Evolutionary conservation across 257 asterid genomes (phyloP), one percentile per base, ranked within the genome.

Genomic region (Rubia yunnanensis): DNA sequence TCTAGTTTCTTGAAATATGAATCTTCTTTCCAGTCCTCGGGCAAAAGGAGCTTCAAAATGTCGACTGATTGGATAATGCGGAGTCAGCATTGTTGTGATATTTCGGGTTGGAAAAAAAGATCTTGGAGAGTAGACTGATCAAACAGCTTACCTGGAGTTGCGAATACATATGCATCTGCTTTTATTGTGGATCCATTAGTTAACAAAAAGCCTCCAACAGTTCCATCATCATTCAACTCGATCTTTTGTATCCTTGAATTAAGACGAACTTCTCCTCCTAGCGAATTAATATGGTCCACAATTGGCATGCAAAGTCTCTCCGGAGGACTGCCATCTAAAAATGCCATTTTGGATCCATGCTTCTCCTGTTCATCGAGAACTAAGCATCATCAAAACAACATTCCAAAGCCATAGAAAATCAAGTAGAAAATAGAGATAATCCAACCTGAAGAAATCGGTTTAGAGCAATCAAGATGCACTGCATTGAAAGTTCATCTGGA

Each of bases 301-400:
- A 94, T 76, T 3, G 99, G 99, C 97, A 73, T 82, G 82, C 99
- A 94, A 63, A 94, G 99, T 79, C 99, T 86, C 70, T 94, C 99
- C 0, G 99, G 99, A 30, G 99, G 99, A 72, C 79, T 94, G 15
- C 99, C 99, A 72, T 94, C 99, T 84, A 94, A 82, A 77, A 94
- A 94, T 2, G 99, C 97, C 99, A 94, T 94, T 80, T 94, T 94
- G 14, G 99, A 94, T 24, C 99, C 99, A 63, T 94, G 81, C 76
- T 90, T 94, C 83, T 94, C 97, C 99, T 94, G 89, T 73, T 55
- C 56, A 74, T 71, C 20, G 28, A 70, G 26, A 55, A 54, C 55
- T 28, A 18, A 63, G 35, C 39, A 30, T 46, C 46, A 20, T 68
- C 39, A 58, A 69, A 64, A 24, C 35, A 65, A 66, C 52, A 35